Conservation (phyloP, 2,329 filamentous ascomycete species). For the Alternaria panax region DNA sequence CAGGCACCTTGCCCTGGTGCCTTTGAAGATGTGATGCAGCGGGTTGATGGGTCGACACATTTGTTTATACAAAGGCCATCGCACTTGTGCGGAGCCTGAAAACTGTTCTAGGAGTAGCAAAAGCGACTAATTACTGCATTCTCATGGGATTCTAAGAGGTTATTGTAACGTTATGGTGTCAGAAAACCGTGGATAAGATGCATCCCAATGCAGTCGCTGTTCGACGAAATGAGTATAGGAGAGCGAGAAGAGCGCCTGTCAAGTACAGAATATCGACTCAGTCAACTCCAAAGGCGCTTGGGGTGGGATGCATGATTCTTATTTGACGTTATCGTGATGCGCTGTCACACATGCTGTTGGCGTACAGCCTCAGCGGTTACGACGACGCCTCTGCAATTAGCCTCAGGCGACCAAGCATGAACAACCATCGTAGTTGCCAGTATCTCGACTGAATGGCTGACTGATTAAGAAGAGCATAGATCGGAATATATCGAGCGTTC, state of each 20-base stretch:
- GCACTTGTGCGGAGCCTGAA: background rate
- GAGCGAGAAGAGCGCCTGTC: background rate
- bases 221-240: background rate
- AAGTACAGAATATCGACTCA: background rate
- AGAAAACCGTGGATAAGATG: background rate
- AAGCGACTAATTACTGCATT: background rate
- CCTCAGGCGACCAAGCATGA: background rate
- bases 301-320: background rate
- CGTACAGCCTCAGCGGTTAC: constrained; percentile 25
- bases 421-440: background rate
- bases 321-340: constrained; percentile 7
- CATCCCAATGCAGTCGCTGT: background rate
- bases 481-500: no score
- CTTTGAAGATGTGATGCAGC: background rate
- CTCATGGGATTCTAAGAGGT: background rate
- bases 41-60: background rate
- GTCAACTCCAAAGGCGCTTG: constrained; percentile 2
- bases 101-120: background rate
- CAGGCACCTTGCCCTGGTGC: background rate
- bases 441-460: background rate
- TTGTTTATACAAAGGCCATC: background rate
- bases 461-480: background rate
- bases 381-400: constrained; percentile 7
- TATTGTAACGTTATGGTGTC: background rate
- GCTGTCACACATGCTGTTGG: constrained; percentile 15